Conservation (phyloP, 2,329 filamentous ascomycete genomes). For the Exophiala spinifera region DNA sequence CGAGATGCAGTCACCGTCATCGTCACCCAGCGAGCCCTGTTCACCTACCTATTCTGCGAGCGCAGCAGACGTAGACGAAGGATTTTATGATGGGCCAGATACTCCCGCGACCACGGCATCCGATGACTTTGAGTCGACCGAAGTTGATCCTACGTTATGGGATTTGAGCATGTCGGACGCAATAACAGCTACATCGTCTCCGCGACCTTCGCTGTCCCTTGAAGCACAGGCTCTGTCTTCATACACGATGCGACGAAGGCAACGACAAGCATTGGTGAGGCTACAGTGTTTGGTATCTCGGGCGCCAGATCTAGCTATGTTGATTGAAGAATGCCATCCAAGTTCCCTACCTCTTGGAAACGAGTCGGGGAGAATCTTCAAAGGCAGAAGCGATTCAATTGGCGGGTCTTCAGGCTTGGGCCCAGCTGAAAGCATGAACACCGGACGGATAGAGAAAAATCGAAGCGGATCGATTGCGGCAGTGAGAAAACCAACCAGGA, state of each 20-base stretch:
- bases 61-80: slow-evolving; percentile 26
- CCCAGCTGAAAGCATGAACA: not conserved
- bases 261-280: slow-evolving; percentile 28
- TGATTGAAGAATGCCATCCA: slow-evolving; percentile 31
- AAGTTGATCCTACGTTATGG: slow-evolving; percentile 28
- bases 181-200: slow-evolving; percentile 25
- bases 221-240: slow-evolving; percentile 28
- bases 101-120: slow-evolving; percentile 25
- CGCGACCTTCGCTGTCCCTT: slow-evolving; percentile 29
- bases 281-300: slow-evolving; percentile 29
- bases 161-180: slow-evolving; percentile 28
- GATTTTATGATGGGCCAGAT: slow-evolving; percentile 28
- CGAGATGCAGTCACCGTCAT: slow-evolving; percentile 20
- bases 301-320: slow-evolving; percentile 30
- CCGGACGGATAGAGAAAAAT: slow-evolving; percentile 26
- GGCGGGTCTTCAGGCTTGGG: slow-evolving; percentile 11
- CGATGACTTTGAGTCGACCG: slow-evolving; percentile 17
- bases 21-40: slow-evolving; percentile 8
- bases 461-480: slow-evolving; percentile 8
- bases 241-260: slow-evolving; percentile 25
- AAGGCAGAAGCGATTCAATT: slow-evolving; percentile 16
- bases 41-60: slow-evolving; percentile 18
- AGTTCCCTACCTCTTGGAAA: slow-evolving; percentile 27
- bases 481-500: slow-evolving; percentile 21
- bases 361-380: slow-evolving; percentile 14